Evolutionary conservation across 2,329 filamentous ascomycete species (phyloP).

Genomic region (Ceratocystis albifundus): DNA sequence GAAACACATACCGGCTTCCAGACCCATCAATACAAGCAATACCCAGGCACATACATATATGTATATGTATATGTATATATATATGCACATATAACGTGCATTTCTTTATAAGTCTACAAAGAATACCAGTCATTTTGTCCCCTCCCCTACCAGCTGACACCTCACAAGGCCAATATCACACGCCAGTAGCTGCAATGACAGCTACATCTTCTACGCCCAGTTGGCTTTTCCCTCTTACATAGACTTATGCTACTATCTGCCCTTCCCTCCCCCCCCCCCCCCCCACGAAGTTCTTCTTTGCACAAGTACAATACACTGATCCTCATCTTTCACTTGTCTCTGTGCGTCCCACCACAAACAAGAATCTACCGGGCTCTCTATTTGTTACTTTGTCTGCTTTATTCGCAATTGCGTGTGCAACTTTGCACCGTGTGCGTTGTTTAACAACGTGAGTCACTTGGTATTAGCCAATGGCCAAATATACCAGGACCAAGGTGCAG

Average conservation of each 20-base stretch:
- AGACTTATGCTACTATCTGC: neutral
- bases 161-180: neutral
- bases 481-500: neutral
- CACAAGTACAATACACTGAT: neutral
- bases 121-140: neutral
- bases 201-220: neutral
- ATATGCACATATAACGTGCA: neutral
- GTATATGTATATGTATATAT: no score
- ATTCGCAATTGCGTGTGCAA: neutral
- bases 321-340: neutral
- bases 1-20: no score
- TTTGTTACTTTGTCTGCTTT: neutral
- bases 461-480: neutral
- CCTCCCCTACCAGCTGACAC: neutral
- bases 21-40: neutral
- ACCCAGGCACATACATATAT: neutral
- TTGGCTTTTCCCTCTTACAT: neutral
- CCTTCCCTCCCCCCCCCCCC: no score
- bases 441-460: neutral
- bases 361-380: no score
- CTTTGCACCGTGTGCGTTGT: neutral
- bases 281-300: neutral
- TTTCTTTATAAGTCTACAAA: neutral
- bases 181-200: neutral
- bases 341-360: neutral